phyloP scores from a whole-genome alignment of 257 asterid genomes.

The Haberlea rhodopensis region DNA sequence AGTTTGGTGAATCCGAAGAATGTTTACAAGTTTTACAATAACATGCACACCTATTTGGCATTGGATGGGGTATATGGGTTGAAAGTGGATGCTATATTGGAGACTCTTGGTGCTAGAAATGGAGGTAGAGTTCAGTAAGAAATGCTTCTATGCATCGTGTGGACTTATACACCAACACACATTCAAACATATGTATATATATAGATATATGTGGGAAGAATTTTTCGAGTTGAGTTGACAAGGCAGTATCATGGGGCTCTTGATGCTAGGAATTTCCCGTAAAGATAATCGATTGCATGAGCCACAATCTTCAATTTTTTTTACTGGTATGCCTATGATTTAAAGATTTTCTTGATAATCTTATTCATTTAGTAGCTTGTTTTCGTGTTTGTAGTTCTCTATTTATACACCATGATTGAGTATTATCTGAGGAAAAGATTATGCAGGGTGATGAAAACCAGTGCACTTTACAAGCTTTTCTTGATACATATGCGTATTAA shows the following conservation, averaged over 20 bases:
- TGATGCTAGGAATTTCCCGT: conserved; percentile 70
- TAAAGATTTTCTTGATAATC: not conserved
- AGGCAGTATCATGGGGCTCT: conserved; percentile 84
- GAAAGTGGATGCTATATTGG: conserved; percentile 78
- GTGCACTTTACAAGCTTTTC: no score
- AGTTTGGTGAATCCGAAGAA: conserved; percentile 77
- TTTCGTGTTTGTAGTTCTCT: no score
- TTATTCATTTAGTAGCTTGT: no score
- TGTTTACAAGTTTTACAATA: conserved; percentile 69
- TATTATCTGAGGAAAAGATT: no score
- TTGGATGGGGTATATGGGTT: conserved; percentile 79
- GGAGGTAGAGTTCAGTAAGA: conserved; percentile 95
- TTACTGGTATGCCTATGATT: conserved; percentile 50
- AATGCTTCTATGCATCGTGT: no score
- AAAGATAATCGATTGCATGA: conserved; percentile 94
- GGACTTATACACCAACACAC: no score
- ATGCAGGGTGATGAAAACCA: no score
- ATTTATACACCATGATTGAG: no score
- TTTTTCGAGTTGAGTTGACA: conserved; percentile 71
- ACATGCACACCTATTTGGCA: conserved; percentile 73
- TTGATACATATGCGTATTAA: no score
- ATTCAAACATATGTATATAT: no score
- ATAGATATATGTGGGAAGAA: no score
- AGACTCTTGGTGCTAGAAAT: conserved; percentile 77
- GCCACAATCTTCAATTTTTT: conserved; percentile 83